phyloP scores from a whole-genome alignment of 2,329 filamentous ascomycete genomes.

The Talaromyces sp. region DNA sequence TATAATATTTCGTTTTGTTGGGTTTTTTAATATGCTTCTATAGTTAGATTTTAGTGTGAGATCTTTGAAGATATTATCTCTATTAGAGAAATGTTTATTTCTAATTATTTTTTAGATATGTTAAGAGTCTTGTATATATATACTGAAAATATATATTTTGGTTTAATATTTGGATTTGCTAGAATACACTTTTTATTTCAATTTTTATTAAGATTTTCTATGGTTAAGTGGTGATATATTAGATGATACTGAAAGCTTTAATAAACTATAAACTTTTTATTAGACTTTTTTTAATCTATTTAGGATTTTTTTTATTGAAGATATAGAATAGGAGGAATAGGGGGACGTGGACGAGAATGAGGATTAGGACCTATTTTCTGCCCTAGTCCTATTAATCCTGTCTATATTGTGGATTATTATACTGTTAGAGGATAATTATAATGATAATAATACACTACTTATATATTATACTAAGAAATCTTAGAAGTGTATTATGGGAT shows the following conservation, averaged over 20 bases:
- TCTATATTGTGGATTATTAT: background rate
- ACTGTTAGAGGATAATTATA: background rate
- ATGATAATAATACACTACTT: background rate
- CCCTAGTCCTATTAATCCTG: background rate
- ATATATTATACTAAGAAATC: background rate
- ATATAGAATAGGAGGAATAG: background rate
- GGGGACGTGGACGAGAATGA: no score
- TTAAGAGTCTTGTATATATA: background rate
- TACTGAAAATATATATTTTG: background rate
- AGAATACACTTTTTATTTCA: background rate
- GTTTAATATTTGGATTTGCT: background rate
- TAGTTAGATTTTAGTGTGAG: background rate
- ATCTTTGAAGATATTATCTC: background rate
- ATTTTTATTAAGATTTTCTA: background rate
- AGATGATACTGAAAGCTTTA: background rate
- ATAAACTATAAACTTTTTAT: background rate
- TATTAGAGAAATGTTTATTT: background rate
- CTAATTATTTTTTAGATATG: background rate
- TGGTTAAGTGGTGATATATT: background rate
- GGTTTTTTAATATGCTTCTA: background rate
- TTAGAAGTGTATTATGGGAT: background rate
- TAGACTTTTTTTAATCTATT: background rate
- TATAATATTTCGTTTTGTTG: background rate
- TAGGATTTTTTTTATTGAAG: background rate
- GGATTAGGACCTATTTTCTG: no score